Evolutionary conservation across 2,329 filamentous ascomycete genomes (phyloP), one percentile per base, ranked within the genome.

Genomic region (Sclerotinia nivalis): DNA sequence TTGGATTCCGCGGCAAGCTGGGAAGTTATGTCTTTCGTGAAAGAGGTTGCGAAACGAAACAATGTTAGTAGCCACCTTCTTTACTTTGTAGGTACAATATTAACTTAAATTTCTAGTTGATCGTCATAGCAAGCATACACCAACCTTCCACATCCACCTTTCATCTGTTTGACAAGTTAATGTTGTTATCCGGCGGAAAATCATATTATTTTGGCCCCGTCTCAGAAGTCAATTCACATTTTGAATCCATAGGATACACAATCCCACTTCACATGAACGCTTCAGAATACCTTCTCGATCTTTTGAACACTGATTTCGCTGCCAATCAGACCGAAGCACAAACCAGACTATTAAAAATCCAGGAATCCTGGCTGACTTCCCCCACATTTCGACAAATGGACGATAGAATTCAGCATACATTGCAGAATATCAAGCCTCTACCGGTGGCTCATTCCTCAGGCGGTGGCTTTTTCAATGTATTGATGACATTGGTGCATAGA

Each of bases 81-180:
- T 15, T 18, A 7, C 10, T 59, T n/a, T 15, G 18, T 2, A 37
- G 13, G 9, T 47, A 45, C n/a, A 18, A 43, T 92, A 28, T 54
- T 65, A 34, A 96, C 37, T n/a, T 45, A 5, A 45, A 10, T 22
- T 20, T 65, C 59, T 71, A 91, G 87, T 83, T 96, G 71, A 88
- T 96, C 70, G 88, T 96, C 43, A 88, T 96, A 71, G 91, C 91
- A 5, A 93, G 90, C 52, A 96, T 96, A 72, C 93, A 96, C 78
- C 93, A 96, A 77, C 93, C 93, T 0, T 95, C 92, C 0, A 92
- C 91, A 0, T 86, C 89, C 0, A 94, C 91, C 0, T 96, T 93
- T 75, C 85, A 90, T 72, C 86, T 93, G 18, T 96, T 96, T 74
- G 92, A 96, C 78, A 92, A 91, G 77, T 82, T 96, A 0, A 82